Evolutionary conservation across 768 basidiomycete genomes (phyloP), one percentile per base, ranked within the genome.

Genomic region (Tulasnella sp.): DNA sequence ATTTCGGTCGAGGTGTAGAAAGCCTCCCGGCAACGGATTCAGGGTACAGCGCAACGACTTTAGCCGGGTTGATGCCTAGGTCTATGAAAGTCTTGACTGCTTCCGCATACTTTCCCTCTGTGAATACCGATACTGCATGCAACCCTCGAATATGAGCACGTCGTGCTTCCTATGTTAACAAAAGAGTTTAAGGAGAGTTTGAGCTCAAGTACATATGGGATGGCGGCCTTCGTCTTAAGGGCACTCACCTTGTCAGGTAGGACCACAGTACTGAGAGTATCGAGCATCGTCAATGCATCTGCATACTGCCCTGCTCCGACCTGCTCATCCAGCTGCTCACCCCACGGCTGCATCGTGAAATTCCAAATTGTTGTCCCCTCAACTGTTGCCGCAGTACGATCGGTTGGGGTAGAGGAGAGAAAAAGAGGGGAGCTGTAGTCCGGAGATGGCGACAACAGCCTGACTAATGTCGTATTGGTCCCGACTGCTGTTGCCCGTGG

Each of bases 61-160:
- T 91, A 0, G 94, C 90, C 0, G 96, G 96, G 67, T 94, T 94
- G 65, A 93, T 76, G 64, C 97, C 86, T 43, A 95, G 82, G 43
- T 86, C 81, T 50, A 93, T 79, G 70, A 98, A 93, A 0, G 83
- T 80, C 67, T 96, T 84, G 59, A 97, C 85, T 1, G 95, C 93
- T 1, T 75, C 72, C 62, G 87, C 84, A 67, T 81, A 94, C 60
- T 83, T 77, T 7, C 77, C 79, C 7, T 75, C 72, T 3, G 79
- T 77, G 71, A 94, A 94, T 61, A 85, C 80, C 0, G 85, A 75
- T 0, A 96, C 84, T 0, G 91, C 92, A 54, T 88, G 79, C 19
- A 97, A 76, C 1, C 81, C 80, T 3, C 83, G 80, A 27, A 92
- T 80, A 9, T 77, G 76, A 2, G 76, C 80, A 32, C 75, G 71